Evolutionary conservation across 176 grass and related monocot species (phyloP).

Genomic region (Aechmea fasciata): DNA sequence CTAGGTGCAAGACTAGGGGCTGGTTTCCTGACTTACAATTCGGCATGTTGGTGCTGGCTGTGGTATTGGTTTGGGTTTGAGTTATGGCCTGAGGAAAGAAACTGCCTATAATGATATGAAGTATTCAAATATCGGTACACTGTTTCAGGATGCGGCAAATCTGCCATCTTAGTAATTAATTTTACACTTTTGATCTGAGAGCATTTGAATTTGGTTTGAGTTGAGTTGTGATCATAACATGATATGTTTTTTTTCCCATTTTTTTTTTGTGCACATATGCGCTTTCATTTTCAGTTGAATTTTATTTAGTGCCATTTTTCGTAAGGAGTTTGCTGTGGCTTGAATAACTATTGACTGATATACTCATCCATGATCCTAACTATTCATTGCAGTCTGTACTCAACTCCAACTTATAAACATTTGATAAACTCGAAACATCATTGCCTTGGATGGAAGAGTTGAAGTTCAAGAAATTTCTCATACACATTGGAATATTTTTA

Average conservation of each 20-base stretch:
- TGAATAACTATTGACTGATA: background rate
- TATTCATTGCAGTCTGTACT: too few species aligned
- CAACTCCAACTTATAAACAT: too few species aligned
- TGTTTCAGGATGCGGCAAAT: conserved; percentile 43
- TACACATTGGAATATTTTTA: too few species aligned
- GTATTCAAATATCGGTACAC: conserved; percentile 68
- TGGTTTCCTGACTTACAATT: conserved; percentile 68
- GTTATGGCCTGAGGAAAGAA: conserved; percentile 74
- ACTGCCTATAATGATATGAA: conserved; percentile 40
- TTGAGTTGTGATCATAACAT: background rate
- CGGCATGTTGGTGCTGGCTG: conserved; percentile 69
- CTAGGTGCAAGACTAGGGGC: too few species aligned
- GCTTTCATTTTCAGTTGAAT: background rate
- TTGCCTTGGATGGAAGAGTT: too few species aligned
- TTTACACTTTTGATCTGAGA: conserved; percentile 7
- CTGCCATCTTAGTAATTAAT: conserved; percentile 48
- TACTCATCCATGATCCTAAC: background rate
- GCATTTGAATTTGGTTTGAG: conserved; percentile 3
- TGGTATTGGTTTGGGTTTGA: conserved; percentile 67
- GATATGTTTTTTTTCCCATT: too few species aligned
- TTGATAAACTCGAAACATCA: too few species aligned
- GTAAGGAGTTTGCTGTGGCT: background rate
- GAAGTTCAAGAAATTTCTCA: too few species aligned
- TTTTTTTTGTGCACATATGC: background rate
- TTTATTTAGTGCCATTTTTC: background rate